Percentiles rank a stretch among this genome's conserved stretches.
These are phyloP conservation scores for Streptanthus diversifolius DNA, from an alignment of 345 rosid species.

Conservation along the genomic window DNA sequence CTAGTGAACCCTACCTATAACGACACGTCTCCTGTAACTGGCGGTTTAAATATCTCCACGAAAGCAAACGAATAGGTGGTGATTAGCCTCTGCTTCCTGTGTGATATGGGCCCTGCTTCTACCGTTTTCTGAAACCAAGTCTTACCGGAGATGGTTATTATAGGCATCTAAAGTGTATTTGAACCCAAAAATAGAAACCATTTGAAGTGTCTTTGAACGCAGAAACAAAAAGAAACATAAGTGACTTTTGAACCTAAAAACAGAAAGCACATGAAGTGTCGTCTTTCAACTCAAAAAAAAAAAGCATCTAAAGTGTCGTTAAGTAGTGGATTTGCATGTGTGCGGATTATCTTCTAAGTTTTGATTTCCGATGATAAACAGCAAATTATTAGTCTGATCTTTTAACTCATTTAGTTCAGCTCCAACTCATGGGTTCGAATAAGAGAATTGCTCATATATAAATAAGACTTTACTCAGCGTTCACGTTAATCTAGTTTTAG, in stretches of 20 bases:
- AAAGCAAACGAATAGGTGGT: constrained; percentile 16
- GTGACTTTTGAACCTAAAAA: not conserved
- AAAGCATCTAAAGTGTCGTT: not conserved
- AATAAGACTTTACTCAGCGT: not conserved
- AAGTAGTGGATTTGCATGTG: not conserved
- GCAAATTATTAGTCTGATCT: not conserved
- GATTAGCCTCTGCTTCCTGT: constrained; percentile 14
- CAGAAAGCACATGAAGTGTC: not conserved
- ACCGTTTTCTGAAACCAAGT: not conserved
- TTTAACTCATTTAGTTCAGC: not conserved
- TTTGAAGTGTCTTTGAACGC: not conserved
- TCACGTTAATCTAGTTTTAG: not conserved
- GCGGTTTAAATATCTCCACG: constrained; percentile 48
- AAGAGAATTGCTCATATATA: no score
- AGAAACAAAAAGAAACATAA: not conserved
- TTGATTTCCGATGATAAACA: not conserved
- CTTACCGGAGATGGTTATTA: not conserved
- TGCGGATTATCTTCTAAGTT: not conserved
- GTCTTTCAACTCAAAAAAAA: not conserved
- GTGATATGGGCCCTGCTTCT: constrained; percentile 5
- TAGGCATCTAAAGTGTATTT: not conserved
- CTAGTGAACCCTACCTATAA: constrained; percentile 3
- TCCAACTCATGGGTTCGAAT: not conserved
- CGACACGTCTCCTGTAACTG: constrained; percentile 37
- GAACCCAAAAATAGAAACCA: not conserved